A percentile compares a stretch with the other conserved stretches of the same genome.
phyloP scores from a whole-genome alignment of 345 rosid genomes.

The Salix purpurea region DNA sequence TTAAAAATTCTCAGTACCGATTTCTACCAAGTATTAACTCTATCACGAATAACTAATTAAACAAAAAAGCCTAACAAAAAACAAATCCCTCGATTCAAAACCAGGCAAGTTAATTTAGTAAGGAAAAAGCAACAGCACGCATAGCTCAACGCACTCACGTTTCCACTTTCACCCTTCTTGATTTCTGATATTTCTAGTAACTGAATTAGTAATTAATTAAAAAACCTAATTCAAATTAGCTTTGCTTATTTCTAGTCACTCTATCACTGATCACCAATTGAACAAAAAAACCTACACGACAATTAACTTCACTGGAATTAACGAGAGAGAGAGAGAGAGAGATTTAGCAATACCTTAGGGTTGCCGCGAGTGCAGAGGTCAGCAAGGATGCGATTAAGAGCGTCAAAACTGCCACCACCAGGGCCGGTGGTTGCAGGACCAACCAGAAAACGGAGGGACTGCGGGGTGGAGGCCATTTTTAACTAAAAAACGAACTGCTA shows the following conservation, averaged over 20 bases:
- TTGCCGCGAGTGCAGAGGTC: conserved; percentile 79
- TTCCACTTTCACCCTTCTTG: neutral
- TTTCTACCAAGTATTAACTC: neutral
- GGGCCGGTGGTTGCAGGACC: conserved; percentile 25
- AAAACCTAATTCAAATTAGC: neutral
- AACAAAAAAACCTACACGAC: neutral
- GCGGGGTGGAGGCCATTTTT: conserved; percentile 51
- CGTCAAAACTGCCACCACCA: conserved; percentile 66
- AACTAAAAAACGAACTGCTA: neutral
- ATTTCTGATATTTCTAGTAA: neutral
- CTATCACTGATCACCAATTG: neutral
- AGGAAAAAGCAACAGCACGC: neutral
- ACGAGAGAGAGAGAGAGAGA: neutral
- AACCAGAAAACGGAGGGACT: conserved; percentile 29
- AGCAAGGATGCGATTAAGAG: conserved; percentile 67
- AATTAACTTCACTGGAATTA: neutral
- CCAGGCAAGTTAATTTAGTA: neutral
- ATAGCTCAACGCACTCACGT: neutral
- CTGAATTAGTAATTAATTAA: neutral
- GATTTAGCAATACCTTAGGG: conserved; percentile 52
- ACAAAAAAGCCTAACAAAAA: neutral
- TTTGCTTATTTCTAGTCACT: neutral
- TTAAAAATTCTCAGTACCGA: neutral
- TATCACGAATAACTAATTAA: neutral
- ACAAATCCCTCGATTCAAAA: neutral